phyloP scores from a whole-genome alignment of 225 moss, liverwort and hornwort species.

The Straminergon stramineum region DNA sequence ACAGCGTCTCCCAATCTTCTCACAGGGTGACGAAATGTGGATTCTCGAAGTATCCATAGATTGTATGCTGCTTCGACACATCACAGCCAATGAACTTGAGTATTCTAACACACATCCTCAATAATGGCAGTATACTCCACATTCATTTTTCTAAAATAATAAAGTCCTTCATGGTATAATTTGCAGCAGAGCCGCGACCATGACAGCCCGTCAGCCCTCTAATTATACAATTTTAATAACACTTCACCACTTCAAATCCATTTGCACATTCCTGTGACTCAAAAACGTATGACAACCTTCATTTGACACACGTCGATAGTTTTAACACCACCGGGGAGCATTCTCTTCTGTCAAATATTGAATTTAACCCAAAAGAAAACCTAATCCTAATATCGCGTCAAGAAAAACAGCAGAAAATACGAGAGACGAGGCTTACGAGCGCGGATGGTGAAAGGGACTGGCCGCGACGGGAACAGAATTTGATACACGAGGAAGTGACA shows the following conservation, averaged over 20 bases:
- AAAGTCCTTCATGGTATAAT: not conserved
- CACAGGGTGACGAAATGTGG: not conserved
- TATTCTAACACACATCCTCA: not conserved
- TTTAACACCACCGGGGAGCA: not conserved
- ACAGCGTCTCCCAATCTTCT: not conserved
- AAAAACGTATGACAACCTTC: not conserved
- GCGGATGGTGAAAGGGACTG: not conserved
- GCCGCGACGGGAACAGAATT: not conserved
- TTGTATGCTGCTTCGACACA: not conserved
- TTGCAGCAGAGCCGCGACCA: not conserved
- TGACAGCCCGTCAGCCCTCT: not conserved
- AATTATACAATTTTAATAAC: not conserved
- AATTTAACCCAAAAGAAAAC: not conserved
- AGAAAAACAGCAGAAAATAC: not conserved
- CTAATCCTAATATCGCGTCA: too few species aligned
- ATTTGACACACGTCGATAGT: not conserved
- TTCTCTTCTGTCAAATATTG: not conserved
- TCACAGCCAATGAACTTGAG: not conserved
- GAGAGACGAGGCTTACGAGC: conserved; percentile 1
- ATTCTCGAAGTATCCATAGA: not conserved
- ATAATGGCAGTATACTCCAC: not conserved
- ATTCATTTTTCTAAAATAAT: not conserved
- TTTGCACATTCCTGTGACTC: not conserved
- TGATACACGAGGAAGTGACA: not conserved
- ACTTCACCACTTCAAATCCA: not conserved